phyloP scores from a whole-genome alignment of 257 asterid species.

The Henckelia pumila region DNA sequence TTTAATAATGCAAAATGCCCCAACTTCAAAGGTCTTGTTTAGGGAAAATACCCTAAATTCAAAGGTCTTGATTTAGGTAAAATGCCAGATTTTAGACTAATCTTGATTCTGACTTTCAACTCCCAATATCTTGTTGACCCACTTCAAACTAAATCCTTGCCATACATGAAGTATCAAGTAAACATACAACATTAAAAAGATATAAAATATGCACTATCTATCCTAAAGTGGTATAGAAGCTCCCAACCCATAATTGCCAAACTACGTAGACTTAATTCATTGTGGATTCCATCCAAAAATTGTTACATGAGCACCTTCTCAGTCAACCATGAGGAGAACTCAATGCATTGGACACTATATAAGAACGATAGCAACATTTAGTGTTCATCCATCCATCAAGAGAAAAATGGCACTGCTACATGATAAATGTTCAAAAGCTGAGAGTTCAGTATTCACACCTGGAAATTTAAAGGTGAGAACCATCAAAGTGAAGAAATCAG shows the following conservation, averaged over 20 bases:
- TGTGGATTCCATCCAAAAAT: background rate
- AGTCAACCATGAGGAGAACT: background rate
- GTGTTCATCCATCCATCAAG: background rate
- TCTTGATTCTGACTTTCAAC: background rate
- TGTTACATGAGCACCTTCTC: background rate
- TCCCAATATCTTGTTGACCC: background rate
- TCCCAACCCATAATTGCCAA: background rate
- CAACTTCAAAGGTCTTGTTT: no score
- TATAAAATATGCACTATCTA: background rate
- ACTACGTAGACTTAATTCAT: background rate
- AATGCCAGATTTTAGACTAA: background rate
- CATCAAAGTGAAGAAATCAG: constrained; percentile 38
- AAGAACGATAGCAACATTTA: background rate
- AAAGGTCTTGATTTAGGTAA: background rate
- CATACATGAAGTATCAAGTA: background rate
- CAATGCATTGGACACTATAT: background rate
- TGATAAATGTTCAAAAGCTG: constrained; percentile 7
- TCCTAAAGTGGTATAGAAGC: background rate
- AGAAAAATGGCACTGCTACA: constrained; percentile 22
- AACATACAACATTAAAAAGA: no score
- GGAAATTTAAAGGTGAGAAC: constrained; percentile 38
- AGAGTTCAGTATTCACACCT: constrained; percentile 36
- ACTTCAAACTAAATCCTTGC: background rate
- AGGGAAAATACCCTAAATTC: no score
- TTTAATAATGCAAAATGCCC: background rate